Percentiles rank a stretch among this genome's conserved stretches.
phyloP scores from a whole-genome alignment of 2,329 filamentous ascomycete genomes.

The Pseudogymnoascus sp. region DNA sequence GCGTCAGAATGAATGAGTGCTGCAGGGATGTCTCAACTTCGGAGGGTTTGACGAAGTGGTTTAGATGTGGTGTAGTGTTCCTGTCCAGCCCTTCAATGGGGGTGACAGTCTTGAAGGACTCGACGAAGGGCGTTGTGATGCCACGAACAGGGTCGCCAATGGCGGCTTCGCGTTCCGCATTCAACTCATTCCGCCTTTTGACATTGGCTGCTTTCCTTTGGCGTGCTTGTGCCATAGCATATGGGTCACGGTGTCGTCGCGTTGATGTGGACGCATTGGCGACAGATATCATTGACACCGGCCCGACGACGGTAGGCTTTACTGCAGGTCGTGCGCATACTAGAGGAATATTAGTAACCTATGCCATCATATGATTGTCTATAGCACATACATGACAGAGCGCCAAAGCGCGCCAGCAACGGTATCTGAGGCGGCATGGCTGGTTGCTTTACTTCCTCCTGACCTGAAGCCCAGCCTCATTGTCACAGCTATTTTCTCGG shows the following conservation, averaged over 20 bases:
- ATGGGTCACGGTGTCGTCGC: conserved; percentile 69
- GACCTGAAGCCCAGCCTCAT: background rate
- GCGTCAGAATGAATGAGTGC: conserved; percentile 61
- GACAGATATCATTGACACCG: conserved; percentile 54
- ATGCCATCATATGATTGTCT: background rate
- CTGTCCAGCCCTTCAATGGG: conserved; percentile 37
- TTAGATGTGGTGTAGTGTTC: conserved; percentile 48
- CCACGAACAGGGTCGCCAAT: conserved; percentile 77
- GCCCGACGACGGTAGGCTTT: conserved; percentile 41
- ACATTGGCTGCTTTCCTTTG: conserved; percentile 80
- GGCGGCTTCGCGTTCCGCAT: conserved; percentile 53
- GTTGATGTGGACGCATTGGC: conserved; percentile 59
- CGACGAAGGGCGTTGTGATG: conserved; percentile 70
- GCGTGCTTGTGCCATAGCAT: conserved; percentile 70
- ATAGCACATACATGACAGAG: conserved; percentile 48
- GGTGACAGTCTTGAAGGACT: conserved; percentile 61
- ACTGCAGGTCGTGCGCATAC: conserved; percentile 54
- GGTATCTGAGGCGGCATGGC: conserved; percentile 62
- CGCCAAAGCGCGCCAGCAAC: conserved; percentile 51
- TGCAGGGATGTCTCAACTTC: conserved; percentile 62
- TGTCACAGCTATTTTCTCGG: conserved; percentile 9
- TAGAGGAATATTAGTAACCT: conserved; percentile 26
- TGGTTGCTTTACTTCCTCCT: conserved; percentile 10
- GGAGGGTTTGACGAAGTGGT: conserved; percentile 64
- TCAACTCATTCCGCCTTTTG: conserved; percentile 63